phyloP scores from a whole-genome alignment of 768 basidiomycete species.

The Obba rivulosa region DNA sequence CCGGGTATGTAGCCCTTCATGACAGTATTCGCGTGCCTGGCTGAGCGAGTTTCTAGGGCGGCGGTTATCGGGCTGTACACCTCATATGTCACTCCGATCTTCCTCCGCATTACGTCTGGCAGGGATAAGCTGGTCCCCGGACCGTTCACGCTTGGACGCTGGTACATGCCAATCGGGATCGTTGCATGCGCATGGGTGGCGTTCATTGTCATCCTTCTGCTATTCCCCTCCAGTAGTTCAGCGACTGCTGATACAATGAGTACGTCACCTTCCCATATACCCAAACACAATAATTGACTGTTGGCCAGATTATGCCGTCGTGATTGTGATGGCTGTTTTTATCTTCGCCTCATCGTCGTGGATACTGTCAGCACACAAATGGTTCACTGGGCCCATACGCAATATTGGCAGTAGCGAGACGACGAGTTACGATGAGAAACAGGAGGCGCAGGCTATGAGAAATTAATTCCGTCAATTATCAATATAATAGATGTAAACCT shows the following conservation, averaged over 20 bases:
- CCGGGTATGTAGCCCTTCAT: constrained; percentile 47
- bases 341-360: constrained; percentile 60
- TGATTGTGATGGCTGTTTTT: constrained; percentile 61
- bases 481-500: too few relatives aligned
- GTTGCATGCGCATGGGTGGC: constrained; percentile 63
- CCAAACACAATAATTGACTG: not conserved
- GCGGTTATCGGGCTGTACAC: constrained; percentile 69
- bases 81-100: constrained; percentile 62
- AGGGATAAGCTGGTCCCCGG: constrained; percentile 53
- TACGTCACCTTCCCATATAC: constrained; percentile 25
- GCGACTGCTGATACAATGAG: constrained; percentile 48
- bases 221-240: constrained; percentile 46
- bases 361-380: constrained; percentile 61
- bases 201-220: constrained; percentile 53
- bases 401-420: constrained; percentile 25
- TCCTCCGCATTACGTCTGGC: constrained; percentile 67
- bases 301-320: constrained; percentile 57
- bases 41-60: constrained; percentile 38
- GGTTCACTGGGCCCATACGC: constrained; percentile 64
- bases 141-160: constrained; percentile 54
- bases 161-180: constrained; percentile 53
- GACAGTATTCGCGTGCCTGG: not conserved
- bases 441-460: constrained; percentile 3
- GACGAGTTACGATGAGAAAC: constrained; percentile 8
- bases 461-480: not conserved